A percentile compares a stretch with the other conserved stretches of the same genome.
Conservation (phyloP, 768 basidiomycete genomes). For the Boletus rubropictus region DNA sequence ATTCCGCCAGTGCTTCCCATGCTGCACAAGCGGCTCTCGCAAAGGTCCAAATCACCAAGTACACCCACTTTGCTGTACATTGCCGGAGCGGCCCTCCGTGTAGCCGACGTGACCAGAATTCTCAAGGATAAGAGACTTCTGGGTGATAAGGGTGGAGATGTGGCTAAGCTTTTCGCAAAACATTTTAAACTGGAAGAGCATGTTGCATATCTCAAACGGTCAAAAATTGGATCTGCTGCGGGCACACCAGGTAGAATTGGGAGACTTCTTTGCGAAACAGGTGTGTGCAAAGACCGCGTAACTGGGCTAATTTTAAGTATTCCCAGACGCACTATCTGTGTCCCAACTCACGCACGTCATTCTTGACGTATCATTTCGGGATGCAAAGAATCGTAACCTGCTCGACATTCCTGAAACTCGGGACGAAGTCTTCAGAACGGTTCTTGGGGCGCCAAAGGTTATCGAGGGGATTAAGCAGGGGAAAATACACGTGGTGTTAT, state of each 20-base stretch:
- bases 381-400: slow-evolving; percentile 69
- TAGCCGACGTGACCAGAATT: slow-evolving; percentile 78
- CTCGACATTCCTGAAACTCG: slow-evolving; percentile 82
- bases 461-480: slow-evolving; percentile 61
- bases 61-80: slow-evolving; percentile 84
- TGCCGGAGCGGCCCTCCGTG: slow-evolving; percentile 84
- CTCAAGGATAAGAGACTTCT: slow-evolving; percentile 63
- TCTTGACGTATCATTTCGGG: slow-evolving; percentile 67
- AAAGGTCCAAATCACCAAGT: slow-evolving; percentile 72
- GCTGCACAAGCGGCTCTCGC: slow-evolving; percentile 63
- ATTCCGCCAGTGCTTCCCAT: slow-evolving; percentile 51
- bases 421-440: slow-evolving; percentile 71
- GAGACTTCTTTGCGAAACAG: slow-evolving; percentile 72
- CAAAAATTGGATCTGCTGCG: slow-evolving; percentile 83
- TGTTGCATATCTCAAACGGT: slow-evolving; percentile 72
- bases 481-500: slow-evolving; percentile 75
- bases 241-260: slow-evolving; percentile 91
- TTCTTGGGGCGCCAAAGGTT: slow-evolving; percentile 60
- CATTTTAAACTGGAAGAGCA: slow-evolving; percentile 91
- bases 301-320: slow-evolving; percentile 4
- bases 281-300: slow-evolving; percentile 33
- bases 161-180: slow-evolving; percentile 93
- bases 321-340: slow-evolving; percentile 61
- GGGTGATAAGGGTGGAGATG: slow-evolving; percentile 82
- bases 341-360: slow-evolving; percentile 81